Base-by-base conservation (phyloP, 768 basidiomycete species). In the Kwoniella bestiolae region DNA sequence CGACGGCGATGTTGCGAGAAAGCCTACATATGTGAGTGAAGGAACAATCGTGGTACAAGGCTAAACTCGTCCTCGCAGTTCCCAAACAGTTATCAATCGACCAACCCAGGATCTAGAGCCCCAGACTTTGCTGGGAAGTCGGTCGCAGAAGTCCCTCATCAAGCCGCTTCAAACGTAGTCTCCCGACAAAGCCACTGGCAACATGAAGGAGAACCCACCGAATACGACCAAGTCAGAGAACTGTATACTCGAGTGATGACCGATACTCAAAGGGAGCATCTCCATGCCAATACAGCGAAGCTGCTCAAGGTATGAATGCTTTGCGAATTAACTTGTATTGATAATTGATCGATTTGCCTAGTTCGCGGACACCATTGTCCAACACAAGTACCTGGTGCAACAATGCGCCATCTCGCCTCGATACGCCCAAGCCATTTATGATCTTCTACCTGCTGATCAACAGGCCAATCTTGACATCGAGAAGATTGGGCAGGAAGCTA, bases 191-290 rank as follows among this genome's bases (percentile, higher is more conserved):
- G 56, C 6, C 66, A 77, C 73, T 79, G 73, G 72, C 49, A 67
- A 21, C 77, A 80, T 63, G 75, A 80, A 58, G 77, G 77, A 28
- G 56, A 74, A n/a, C 60, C 69, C 11, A 70, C 64, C 67, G 79
- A 80, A 69, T 80, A 80, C 63, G 71, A 73, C 46, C 77, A 79
- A 56, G 74, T 76, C 45, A 55, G 77, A 38, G 77, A 77, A 60
- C 69, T 80, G n/a, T 80, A 80, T 70, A 60, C 57, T 32, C 57
- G 73, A 21, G 75, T 77, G 52, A 67, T 80, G 69, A 72, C 70
- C 11, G 65, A 60, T 16, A 57, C 59, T n/a, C 68, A 76, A 68
- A 61, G 79, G 32, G 67, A 69, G 34, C 74, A 80, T 61, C 57
- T 79, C 25, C 79, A 80, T 72, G 53, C 60, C 18, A 79, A 79